Conservation (phyloP, 2,329 filamentous ascomycete species). For the Didymella segeticola region DNA sequence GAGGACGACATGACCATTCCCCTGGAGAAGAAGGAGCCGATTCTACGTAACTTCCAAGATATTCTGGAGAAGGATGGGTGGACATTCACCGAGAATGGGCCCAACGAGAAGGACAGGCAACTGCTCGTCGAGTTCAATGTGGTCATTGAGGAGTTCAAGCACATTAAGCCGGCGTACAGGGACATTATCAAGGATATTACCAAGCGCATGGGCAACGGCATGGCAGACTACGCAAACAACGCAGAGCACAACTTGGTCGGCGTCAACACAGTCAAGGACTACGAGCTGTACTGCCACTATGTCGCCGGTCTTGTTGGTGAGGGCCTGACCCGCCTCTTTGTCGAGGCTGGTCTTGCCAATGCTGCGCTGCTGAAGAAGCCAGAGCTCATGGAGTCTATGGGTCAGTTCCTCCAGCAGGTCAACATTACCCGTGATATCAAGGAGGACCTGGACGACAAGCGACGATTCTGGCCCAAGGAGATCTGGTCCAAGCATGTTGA, state of each 20-base stretch:
- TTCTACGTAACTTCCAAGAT: conserved; percentile 82
- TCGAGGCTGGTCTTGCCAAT: conserved; percentile 85
- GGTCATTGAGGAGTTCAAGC: conserved; percentile 84
- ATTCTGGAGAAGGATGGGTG: conserved; percentile 84
- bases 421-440: conserved; percentile 97
- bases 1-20: conserved; percentile 97
- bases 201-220: conserved; percentile 94
- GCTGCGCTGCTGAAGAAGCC: conserved; percentile 79
- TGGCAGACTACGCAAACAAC: conserved; percentile 93
- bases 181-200: conserved; percentile 92
- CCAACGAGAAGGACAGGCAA: conserved; percentile 92
- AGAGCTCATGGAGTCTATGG: conserved; percentile 92
- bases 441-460: conserved; percentile 86
- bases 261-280: conserved; percentile 83
- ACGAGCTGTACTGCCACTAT: conserved; percentile 97
- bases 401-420: conserved; percentile 95
- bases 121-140: conserved; percentile 91
- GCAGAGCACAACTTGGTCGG: conserved; percentile 81
- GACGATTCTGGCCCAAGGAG: conserved; percentile 93
- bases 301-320: conserved; percentile 98
- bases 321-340: conserved; percentile 87
- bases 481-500: conserved; percentile 97
- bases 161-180: conserved; percentile 83
- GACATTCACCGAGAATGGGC: conserved; percentile 85
- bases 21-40: conserved; percentile 79